Base-by-base conservation (phyloP, 1,139 yeast genomes). In the Debaryomyces udenii region DNA sequence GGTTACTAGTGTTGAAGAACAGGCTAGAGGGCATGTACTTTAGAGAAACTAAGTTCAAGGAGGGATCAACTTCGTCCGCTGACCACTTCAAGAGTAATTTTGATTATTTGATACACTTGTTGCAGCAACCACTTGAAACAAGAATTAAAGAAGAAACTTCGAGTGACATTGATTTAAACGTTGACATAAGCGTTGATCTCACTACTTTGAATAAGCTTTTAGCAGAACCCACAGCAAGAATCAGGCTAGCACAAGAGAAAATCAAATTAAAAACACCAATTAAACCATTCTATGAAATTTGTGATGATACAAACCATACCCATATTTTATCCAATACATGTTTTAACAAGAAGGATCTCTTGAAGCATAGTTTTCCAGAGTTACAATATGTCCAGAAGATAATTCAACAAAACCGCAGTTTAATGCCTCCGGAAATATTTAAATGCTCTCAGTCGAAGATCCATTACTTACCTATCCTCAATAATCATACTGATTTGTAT, bases 401-500 rank as follows among this genome's bases (percentile, higher is more conserved):
- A 30, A 50, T 57, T 37, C 55, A 49, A 31, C 53, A 55, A 35
- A 51, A 59, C 50, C 51, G 58, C 48, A 32, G 57, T 48, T 35
- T 56, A 41, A 49, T 63, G 24, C 46, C 64, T 5, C 49, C 53
- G 18, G 68, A 61, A n/a, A 47, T 61, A 1, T 53, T 49, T 40
- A 51, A 55, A 30, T 86, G 93, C 52, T 54, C 75, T 7, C 62
- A 66, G 29, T 51, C 52, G 0, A 80, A 78, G 45, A 74, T 78
- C 38, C 94, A 86, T 59, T 81, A 70, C 52, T 64, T 86, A 22
- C 90, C 91, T 1, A 69, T 84, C 13, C 61, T 81, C 34, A 75
- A 71, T 33, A 53, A 54, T 24, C 68, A 71, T 28, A 72, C 96
- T 0, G 97, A 91, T 54, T 43, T 63, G 1, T 64, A 72, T 16